These are phyloP conservation scores for Corylus heterophylla DNA, from an alignment of 306 rosid genomes.

Conservation along the genomic window DNA sequence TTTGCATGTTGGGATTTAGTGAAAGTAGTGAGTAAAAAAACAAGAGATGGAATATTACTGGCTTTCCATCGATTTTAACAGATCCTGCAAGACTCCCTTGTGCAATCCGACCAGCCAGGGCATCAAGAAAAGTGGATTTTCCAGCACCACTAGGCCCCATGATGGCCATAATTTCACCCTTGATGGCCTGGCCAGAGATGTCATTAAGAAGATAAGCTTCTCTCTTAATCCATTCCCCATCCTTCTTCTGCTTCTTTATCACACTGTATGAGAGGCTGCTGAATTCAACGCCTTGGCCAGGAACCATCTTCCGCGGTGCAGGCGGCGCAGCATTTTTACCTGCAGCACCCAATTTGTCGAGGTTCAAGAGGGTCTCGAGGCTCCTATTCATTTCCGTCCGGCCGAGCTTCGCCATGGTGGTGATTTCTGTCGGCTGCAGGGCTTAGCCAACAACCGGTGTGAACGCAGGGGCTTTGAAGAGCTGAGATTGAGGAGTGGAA, in stretches of 20 bases:
- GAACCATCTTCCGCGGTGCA: slow-evolving; percentile 40
- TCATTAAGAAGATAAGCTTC: slow-evolving; percentile 76
- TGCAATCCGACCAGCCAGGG: slow-evolving; percentile 80
- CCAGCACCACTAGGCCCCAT: slow-evolving; percentile 99
- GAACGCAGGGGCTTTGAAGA: slow-evolving; percentile 25
- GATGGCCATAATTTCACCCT: slow-evolving; percentile 84
- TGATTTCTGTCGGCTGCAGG: slow-evolving; percentile 28
- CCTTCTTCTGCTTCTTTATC: slow-evolving; percentile 66
- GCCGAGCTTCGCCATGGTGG: slow-evolving; percentile 45
- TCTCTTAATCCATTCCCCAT: slow-evolving; percentile 68
- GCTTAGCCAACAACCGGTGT: slow-evolving; percentile 10
- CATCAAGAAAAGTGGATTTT: slow-evolving; percentile 92
- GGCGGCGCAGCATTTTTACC: slow-evolving; percentile 25
- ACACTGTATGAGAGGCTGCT: slow-evolving; percentile 62
- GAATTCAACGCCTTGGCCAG: slow-evolving; percentile 71
- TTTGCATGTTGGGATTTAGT: no score
- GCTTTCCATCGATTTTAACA: slow-evolving; percentile 69
- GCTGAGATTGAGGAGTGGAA: slow-evolving; percentile 23
- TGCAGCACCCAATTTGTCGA: slow-evolving; percentile 38
- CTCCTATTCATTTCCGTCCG: slow-evolving; percentile 37
- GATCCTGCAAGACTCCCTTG: slow-evolving; percentile 86
- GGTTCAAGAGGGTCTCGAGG: slow-evolving; percentile 62
- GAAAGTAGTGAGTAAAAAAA: no score
- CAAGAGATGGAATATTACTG: slow-evolving; percentile 20
- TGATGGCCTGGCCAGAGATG: slow-evolving; percentile 74